Evolutionary conservation across 305 asterid genomes (phyloP), one percentile per base, ranked within the genome.

Genomic region (Fraxinus latifolia): DNA sequence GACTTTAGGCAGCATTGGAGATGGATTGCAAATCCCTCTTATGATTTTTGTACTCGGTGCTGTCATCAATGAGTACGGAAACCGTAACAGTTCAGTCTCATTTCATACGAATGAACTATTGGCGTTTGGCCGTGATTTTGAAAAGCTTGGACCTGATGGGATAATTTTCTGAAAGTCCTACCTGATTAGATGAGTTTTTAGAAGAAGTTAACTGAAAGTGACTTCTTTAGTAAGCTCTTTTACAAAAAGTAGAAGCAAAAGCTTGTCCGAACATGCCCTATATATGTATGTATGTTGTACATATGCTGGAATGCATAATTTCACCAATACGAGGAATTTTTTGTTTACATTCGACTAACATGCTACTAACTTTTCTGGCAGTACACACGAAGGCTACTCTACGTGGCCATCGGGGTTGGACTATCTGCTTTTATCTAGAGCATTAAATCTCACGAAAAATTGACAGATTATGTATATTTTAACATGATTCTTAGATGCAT

Each of bases 1-100:
- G 32, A 86, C 91, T 7, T 75, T 92, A 78, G 98, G 98, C 5
- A 89, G 95, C 87, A 89, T 94, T 19, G 98, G 98, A 83, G 98
- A 94, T 90, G 98, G 98, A 12, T 25, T 94, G 83, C 97, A 93
- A 79, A 81, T 94, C 82, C 97, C 98, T 37, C 90, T 93, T 11
- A 92, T 80, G 89, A 93, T 92, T 97, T 94, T 80, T 80, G 92
- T 94, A 29, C 93, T 93, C 12, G 91, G 98, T 76, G 83, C 80
- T 29, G 93, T 93, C 0, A 94, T 94, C 84, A 93, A 93, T 47
- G 87, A 90, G 17, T 91, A 87, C 68, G 95, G 94, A 60, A 82
- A 82, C 6, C 89, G 84, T 19, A 68, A 77, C 42, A 47, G 17
- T 25, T 5, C 32, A n/a, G 80, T 94, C 80, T 37, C 94, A 3